Base-by-base conservation (phyloP, 441 rosid genomes). In the Hura crepitans region DNA sequence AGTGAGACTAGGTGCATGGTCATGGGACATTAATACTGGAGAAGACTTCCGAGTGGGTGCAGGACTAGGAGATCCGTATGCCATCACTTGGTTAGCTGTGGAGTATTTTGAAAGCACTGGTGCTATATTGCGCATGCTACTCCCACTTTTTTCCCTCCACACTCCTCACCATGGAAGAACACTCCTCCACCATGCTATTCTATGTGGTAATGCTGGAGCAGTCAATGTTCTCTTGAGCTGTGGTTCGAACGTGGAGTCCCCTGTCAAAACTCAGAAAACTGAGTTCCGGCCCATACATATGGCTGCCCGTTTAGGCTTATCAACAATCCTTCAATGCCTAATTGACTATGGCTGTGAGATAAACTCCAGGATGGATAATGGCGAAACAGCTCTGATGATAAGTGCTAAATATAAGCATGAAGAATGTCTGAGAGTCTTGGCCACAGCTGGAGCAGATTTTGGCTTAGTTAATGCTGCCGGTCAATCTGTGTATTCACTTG, bases 31-130 rank as follows among this genome's bases (percentile, higher is more conserved):
- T 6, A 62, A 81, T 60, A 88, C 93, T 17, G 99, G 93, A 20
- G 98, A 95, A 87, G 98, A 95, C 81, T 77, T 87, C 63, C 81
- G 95, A 12, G 97, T 95, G 15, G 99, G 99, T 56, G 99, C 98
- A 37, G 99, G 98, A 84, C 76, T 95, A 56, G 95, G 98, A 23
- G 99, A 95, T 68, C 96, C 99, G 10, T 95, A 90, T 74, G 80
- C 82, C 67, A 83, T 92, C 82, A 82, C 87, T 47, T 92, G 99
- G 97, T 95, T 93, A 73, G 97, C 96, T 3, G 95, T 95, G 51
- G 99, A 95, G 78, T 95, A 88, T 73, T 95, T 87, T 74, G 99
- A 92, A 86, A 81, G 70, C 30, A 87, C 87, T 64, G 98, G 99
- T 61, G 67, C 86, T 11, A 88, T 92, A 65, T 79, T 95, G 81